Percentiles rank a stretch among this genome's conserved stretches.
These are phyloP conservation scores for Leccinellum albellum DNA, from an alignment of 768 basidiomycete species.

Conservation along the genomic window DNA sequence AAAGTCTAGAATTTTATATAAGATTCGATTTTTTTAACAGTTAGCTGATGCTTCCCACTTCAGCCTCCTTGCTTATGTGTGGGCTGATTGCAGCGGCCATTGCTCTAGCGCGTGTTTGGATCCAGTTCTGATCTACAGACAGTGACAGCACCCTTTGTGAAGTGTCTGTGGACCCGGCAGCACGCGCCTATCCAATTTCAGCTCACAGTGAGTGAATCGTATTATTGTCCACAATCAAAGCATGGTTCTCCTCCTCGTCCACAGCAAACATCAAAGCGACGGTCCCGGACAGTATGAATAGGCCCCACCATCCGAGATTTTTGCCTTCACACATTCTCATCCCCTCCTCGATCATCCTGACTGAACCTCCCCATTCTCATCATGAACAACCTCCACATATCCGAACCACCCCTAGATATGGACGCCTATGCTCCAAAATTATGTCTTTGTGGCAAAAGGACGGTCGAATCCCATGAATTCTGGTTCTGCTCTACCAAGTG, in stretches of 20 bases:
- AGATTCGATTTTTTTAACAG: not conserved
- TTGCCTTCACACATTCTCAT: not conserved
- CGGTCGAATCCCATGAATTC: conserved; percentile 23
- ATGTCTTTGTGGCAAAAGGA: conserved; percentile 27
- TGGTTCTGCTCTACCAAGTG: conserved; percentile 28
- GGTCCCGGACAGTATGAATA: conserved; percentile 13
- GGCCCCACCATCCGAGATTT: not conserved
- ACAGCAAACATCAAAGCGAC: conserved; percentile 12
- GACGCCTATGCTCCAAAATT: conserved; percentile 12
- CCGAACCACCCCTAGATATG: conserved; percentile 3
- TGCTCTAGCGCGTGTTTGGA: not conserved
- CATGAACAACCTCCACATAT: not conserved
- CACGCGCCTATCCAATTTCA: not conserved
- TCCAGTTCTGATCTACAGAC: conserved; percentile 1
- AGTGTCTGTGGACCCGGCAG: not conserved
- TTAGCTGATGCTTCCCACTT: not conserved
- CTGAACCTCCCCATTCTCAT: not conserved
- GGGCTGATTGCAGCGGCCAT: not conserved
- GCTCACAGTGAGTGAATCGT: not conserved
- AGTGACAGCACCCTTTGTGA: not conserved
- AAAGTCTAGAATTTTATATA: not conserved
- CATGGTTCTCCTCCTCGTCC: not conserved
- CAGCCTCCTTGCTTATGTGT: not conserved
- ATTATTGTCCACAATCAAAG: conserved; percentile 10
- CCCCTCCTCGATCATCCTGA: not conserved